Conservation (phyloP, 176 grass and related monocot genomes). For the Oryza glumipatula region DNA sequence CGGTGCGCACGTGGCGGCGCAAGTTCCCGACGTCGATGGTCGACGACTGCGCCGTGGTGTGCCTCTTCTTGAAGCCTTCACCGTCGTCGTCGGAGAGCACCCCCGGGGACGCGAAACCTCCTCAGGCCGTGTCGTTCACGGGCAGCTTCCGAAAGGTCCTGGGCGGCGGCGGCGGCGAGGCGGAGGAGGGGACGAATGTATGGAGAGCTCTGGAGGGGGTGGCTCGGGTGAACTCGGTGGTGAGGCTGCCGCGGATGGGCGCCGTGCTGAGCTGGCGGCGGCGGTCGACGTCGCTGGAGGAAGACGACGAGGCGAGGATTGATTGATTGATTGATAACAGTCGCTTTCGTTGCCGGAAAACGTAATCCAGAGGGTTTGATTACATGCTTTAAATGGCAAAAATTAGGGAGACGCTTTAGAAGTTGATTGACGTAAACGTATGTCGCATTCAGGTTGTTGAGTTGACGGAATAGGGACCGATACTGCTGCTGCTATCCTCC, state of each 20-base stretch:
- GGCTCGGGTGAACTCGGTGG: slow-evolving; percentile 62
- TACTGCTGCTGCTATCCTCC: not conserved
- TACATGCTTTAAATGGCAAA: not conserved
- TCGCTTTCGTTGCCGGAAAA: not conserved
- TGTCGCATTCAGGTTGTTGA: slow-evolving; percentile 6
- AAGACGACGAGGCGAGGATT: slow-evolving; percentile 42
- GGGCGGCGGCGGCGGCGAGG: not conserved
- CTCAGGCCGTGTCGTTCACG: slow-evolving; percentile 25
- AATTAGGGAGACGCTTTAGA: not conserved
- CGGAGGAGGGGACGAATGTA: slow-evolving; percentile 38
- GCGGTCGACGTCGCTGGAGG: slow-evolving; percentile 50
- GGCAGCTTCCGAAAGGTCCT: slow-evolving; percentile 59
- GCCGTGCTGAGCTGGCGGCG: slow-evolving; percentile 56
- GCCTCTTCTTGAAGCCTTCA: slow-evolving; percentile 61
- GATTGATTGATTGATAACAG: slow-evolving; percentile 3
- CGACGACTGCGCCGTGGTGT: slow-evolving; percentile 77
- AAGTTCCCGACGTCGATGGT: slow-evolving; percentile 79
- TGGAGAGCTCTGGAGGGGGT: slow-evolving; percentile 72
- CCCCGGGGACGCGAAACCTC: not conserved
- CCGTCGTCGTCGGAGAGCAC: not conserved
- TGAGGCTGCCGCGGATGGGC: slow-evolving; percentile 59
- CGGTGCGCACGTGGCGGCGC: slow-evolving; percentile 64
- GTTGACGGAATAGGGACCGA: not conserved
- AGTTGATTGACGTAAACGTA: not conserved
- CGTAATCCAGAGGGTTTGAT: not conserved